A percentile compares a stretch with the other conserved stretches of the same genome.
Evolutionary conservation across 192 early-diverging fungal genomes (phyloP).

Genomic region (Linderina pennispora): DNA sequence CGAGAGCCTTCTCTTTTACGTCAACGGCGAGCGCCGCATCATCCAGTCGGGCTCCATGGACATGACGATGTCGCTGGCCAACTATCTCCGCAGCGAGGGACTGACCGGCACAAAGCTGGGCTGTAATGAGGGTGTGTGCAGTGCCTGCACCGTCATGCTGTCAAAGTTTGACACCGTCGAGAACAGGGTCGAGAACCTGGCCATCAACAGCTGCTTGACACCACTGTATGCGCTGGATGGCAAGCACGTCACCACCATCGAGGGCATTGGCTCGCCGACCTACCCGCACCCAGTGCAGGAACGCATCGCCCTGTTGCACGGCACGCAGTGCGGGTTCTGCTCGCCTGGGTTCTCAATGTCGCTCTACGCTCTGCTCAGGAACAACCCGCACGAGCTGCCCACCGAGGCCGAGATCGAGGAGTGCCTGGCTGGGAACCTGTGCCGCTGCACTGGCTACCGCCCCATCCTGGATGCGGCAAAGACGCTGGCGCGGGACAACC

Average conservation of each 20-base stretch:
- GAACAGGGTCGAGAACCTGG: conserved; percentile 7
- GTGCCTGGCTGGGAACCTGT: conserved; percentile 70
- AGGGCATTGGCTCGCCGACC: conserved; percentile 56
- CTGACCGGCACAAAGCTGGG: conserved; percentile 63
- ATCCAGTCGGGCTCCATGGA: no score
- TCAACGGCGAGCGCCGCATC: no score
- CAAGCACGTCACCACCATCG: conserved; percentile 66
- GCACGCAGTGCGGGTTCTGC: conserved; percentile 76
- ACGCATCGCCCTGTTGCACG: conserved; percentile 52
- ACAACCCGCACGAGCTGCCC: conserved; percentile 52
- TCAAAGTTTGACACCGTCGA: conserved; percentile 32
- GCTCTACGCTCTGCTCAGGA: conserved; percentile 58
- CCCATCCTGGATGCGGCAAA: conserved; percentile 72
- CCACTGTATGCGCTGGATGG: conserved; percentile 56
- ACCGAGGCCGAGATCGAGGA: conserved; percentile 61
- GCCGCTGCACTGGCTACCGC: conserved; percentile 74
- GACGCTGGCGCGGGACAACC: conserved; percentile 11
- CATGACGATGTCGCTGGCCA: conserved; percentile 29
- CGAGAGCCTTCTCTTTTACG: no score
- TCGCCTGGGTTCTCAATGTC: conserved; percentile 79
- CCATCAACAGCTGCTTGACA: conserved; percentile 55
- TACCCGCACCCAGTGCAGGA: conserved; percentile 65
- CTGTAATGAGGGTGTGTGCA: conserved; percentile 57
- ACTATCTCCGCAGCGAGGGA: conserved; percentile 49
- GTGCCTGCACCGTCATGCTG: conserved; percentile 61